A percentile compares a stretch with the other conserved stretches of the same genome.
Evolutionary conservation across 805 yeast genomes (phyloP).

Genomic region (Kuraishia cidri): DNA sequence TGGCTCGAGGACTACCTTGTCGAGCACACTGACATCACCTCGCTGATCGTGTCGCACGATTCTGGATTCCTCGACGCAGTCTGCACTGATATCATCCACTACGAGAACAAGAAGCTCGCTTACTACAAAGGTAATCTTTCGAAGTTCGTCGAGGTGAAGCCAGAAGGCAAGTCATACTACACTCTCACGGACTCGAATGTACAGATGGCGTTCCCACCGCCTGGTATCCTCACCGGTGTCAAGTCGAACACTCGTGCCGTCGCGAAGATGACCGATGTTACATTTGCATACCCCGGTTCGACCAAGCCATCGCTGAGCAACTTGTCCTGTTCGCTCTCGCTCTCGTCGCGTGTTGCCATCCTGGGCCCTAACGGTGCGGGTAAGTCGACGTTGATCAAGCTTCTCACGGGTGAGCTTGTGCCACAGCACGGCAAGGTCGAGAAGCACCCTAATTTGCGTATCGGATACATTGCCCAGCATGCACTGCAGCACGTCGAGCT

Average conservation of each 20-base stretch:
- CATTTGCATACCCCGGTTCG: conserved; percentile 87
- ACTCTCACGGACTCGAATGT: conserved; percentile 89
- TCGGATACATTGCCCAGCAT: conserved; percentile 98
- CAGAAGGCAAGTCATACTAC: conserved; percentile 94
- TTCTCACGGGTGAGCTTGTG: conserved; percentile 84
- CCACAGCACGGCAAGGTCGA: conserved; percentile 88
- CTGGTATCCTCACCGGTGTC: conserved; percentile 96
- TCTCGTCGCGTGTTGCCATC: conserved; percentile 95
- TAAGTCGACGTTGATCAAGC: conserved; percentile 89
- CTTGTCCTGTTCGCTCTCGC: conserved; percentile 84
- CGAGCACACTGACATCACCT: conserved; percentile 80
- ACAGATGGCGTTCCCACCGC: conserved; percentile 97
- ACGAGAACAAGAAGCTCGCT: conserved; percentile 89
- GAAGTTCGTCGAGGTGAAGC: conserved; percentile 83
- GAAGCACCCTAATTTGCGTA: conserved; percentile 96
- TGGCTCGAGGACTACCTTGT: conserved; percentile 89
- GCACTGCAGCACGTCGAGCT: conserved; percentile 95
- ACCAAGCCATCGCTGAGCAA: conserved; percentile 68
- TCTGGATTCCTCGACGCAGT: conserved; percentile 93
- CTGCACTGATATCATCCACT: conserved; percentile 94
- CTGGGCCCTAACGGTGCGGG: conserved; percentile 99
- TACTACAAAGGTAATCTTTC: conserved; percentile 95
- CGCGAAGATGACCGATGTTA: conserved; percentile 76
- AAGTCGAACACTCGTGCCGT: conserved; percentile 88
- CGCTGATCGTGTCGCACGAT: conserved; percentile 95